A percentile compares a stretch with the other conserved stretches of the same genome.
phyloP scores from a whole-genome alignment of 495 filamentous ascomycete genomes.

The Evernia prunastri region DNA sequence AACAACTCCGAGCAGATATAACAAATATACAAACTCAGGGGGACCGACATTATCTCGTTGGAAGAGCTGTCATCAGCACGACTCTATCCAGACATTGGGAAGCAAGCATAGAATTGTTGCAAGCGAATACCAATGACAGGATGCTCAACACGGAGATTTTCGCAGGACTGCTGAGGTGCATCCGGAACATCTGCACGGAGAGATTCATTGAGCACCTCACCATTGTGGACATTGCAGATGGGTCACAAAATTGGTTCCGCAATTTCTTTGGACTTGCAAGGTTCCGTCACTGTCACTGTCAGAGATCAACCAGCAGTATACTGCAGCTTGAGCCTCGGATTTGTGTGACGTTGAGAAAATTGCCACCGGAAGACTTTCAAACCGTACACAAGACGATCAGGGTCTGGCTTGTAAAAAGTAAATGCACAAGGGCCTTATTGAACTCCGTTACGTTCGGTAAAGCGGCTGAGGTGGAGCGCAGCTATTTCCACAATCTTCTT shows the following conservation, averaged over 20 bases:
- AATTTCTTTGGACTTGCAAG: not conserved
- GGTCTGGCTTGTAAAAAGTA: not conserved
- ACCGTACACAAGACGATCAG: not conserved
- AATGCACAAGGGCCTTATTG: not conserved
- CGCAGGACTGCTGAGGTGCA: not conserved
- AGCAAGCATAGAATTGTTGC: not conserved
- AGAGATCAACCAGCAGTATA: not conserved
- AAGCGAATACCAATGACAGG: not conserved
- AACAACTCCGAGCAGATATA: not conserved
- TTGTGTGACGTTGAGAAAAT: not conserved
- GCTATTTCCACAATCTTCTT: not conserved
- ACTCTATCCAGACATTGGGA: not conserved
- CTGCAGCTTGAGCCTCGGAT: not conserved
- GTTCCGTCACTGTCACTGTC: not conserved
- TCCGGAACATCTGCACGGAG: not conserved
- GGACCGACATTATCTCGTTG: not conserved
- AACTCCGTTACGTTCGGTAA: not conserved
- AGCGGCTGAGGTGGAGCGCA: not conserved
- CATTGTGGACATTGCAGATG: not conserved
- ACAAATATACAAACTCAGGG: not conserved
- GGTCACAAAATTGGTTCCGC: not conserved
- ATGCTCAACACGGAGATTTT: not conserved
- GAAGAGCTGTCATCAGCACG: not conserved
- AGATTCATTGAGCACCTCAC: not conserved
- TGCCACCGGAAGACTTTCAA: not conserved